Percentiles rank a stretch among this genome's conserved stretches.
phyloP scores from a whole-genome alignment of 257 asterid species.

The Plantago ovata region DNA sequence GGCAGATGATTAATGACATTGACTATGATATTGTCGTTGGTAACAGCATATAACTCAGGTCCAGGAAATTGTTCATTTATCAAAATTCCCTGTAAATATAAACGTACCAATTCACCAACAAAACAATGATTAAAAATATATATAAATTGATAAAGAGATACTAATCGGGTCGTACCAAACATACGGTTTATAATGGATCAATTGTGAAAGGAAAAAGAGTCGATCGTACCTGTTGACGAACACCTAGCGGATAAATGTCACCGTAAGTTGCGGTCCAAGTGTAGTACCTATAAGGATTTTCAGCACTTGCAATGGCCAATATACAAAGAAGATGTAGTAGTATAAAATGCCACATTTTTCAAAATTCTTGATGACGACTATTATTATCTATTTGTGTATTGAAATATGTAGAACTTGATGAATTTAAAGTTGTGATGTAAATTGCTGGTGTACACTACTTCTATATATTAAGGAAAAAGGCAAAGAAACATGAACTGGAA shows the following conservation, averaged over 20 bases:
- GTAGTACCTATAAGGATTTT: conserved; percentile 57
- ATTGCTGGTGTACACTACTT: conserved; percentile 11
- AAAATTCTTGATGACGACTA: neutral
- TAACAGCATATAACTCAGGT: conserved; percentile 54
- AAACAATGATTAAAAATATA: too few species aligned
- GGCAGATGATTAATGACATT: conserved; percentile 64
- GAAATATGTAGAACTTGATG: too few species aligned
- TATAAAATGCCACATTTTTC: conserved; percentile 22
- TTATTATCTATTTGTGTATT: neutral
- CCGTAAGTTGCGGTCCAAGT: conserved; percentile 63
- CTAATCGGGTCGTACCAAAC: too few species aligned
- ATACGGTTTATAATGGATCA: neutral
- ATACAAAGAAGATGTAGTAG: conserved; percentile 13
- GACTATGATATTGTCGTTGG: conserved; percentile 65
- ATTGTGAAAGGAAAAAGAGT: neutral
- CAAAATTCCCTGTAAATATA: conserved; percentile 55
- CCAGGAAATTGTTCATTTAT: conserved; percentile 85
- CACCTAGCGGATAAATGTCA: conserved; percentile 53
- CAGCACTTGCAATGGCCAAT: conserved; percentile 29
- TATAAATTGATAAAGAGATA: too few species aligned
- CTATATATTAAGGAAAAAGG: conserved; percentile 19
- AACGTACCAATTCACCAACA: too few species aligned
- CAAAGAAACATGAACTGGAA: conserved; percentile 33
- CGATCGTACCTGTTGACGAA: conserved; percentile 57
- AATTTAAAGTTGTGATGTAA: neutral